Percentiles rank a stretch among this genome's conserved stretches.
phyloP scores from a whole-genome alignment of 495 filamentous ascomycete species.

The Beverwykella pulmonaria region DNA sequence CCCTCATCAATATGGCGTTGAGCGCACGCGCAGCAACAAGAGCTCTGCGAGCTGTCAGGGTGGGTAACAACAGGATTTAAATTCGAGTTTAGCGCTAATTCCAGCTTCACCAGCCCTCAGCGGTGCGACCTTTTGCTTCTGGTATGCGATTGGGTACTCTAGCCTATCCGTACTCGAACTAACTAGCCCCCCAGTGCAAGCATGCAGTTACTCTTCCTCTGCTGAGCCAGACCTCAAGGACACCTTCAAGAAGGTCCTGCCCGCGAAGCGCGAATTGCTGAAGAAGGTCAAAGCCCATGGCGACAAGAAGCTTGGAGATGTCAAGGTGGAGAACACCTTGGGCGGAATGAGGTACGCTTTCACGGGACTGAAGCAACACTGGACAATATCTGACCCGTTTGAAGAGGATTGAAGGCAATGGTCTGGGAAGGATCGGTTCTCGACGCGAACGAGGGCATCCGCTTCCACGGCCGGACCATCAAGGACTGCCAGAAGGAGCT shows the following conservation, averaged over 20 bases:
- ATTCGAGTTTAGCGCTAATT: constrained; percentile 6
- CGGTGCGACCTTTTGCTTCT: constrained; percentile 32
- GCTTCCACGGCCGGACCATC: constrained; percentile 96
- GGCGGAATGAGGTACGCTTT: constrained; percentile 84
- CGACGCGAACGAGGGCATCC: constrained; percentile 94
- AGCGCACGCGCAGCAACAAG: constrained; percentile 53
- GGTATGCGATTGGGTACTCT: constrained; percentile 37
- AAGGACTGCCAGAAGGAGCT: constrained; percentile 94
- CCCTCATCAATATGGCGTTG: constrained; percentile 52
- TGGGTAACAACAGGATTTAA: constrained; percentile 41
- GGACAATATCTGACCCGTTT: constrained; percentile 21
- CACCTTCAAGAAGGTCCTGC: constrained; percentile 78
- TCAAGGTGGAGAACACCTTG: constrained; percentile 90
- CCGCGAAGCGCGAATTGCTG: constrained; percentile 87
- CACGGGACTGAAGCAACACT: not conserved
- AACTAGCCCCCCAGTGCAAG: constrained; percentile 28
- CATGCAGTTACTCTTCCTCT: constrained; percentile 63
- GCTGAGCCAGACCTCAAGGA: constrained; percentile 86
- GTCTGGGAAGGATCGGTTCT: constrained; percentile 98
- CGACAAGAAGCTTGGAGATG: constrained; percentile 82
- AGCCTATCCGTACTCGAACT: not conserved
- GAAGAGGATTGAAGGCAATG: constrained; percentile 88
- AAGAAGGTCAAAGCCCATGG: constrained; percentile 86
- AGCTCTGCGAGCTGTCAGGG: constrained; percentile 57
- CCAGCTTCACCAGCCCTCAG: constrained; percentile 30